Evolutionary conservation across 768 basidiomycete species (phyloP).

Genomic region (Rhizopogon salebrosus): DNA sequence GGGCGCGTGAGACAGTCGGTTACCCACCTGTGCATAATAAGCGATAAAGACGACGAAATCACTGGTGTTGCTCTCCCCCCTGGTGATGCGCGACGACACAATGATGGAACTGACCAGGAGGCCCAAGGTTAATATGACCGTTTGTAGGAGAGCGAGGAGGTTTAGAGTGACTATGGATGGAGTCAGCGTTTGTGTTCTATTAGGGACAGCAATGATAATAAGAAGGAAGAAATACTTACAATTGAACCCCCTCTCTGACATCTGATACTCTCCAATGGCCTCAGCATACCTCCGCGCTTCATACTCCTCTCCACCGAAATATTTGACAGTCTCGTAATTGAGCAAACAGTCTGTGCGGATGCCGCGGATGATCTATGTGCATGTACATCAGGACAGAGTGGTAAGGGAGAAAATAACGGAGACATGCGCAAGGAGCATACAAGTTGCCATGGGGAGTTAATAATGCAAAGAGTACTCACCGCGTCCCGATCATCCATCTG

Average conservation of each 20-base stretch:
- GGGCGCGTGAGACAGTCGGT: background rate
- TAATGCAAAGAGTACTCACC: slow-evolving; percentile 31
- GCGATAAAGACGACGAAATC: slow-evolving; percentile 78
- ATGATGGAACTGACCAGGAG: slow-evolving; percentile 69
- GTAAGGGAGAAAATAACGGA: too few species aligned
- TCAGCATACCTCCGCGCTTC: slow-evolving; percentile 69
- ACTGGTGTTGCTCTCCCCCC: slow-evolving; percentile 44
- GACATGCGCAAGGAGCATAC: too few species aligned
- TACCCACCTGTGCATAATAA: slow-evolving; percentile 66
- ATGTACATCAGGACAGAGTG: too few species aligned
- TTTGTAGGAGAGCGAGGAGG: slow-evolving; percentile 70
- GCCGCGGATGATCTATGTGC: slow-evolving; percentile 50
- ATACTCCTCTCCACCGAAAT: slow-evolving; percentile 81
- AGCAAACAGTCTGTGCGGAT: slow-evolving; percentile 77
- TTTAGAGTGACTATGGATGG: slow-evolving; percentile 60
- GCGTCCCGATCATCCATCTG: slow-evolving; percentile 79
- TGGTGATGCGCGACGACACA: slow-evolving; percentile 63
- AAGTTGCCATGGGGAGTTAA: too few species aligned
- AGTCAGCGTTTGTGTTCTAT: background rate
- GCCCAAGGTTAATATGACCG: slow-evolving; percentile 77
- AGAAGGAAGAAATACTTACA: slow-evolving; percentile 37
- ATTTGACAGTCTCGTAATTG: slow-evolving; percentile 83
- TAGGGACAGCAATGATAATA: background rate
- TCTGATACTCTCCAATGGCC: slow-evolving; percentile 71
- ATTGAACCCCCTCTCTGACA: slow-evolving; percentile 67